Evolutionary conservation across 495 filamentous ascomycete species (phyloP).

Genomic region (Lichina pygmaea): DNA sequence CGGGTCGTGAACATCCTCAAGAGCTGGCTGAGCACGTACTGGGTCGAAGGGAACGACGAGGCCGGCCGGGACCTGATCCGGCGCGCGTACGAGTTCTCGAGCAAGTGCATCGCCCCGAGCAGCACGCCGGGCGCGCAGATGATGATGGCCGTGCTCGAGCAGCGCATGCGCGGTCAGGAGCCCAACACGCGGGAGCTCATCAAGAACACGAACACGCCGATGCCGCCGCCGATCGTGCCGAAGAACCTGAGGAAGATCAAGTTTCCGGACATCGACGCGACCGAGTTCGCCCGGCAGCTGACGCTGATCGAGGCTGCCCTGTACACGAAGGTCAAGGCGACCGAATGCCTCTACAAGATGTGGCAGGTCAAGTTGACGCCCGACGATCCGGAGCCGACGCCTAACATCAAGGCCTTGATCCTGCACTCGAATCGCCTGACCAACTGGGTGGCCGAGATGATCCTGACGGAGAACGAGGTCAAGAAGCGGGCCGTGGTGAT

Average conservation of each 20-base stretch:
- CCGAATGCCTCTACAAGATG: slow-evolving; percentile 90
- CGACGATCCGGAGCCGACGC: slow-evolving; percentile 64
- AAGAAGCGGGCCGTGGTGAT: slow-evolving; percentile 92
- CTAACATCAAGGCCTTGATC: slow-evolving; percentile 88
- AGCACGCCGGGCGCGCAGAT: slow-evolving; percentile 68
- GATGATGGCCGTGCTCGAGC: slow-evolving; percentile 62
- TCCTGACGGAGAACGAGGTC: slow-evolving; percentile 73
- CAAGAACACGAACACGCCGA: slow-evolving; percentile 49
- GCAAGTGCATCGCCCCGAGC: slow-evolving; percentile 72
- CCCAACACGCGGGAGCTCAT: slow-evolving; percentile 65
- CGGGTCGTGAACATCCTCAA: slow-evolving; percentile 92
- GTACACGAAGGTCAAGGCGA: slow-evolving; percentile 84
- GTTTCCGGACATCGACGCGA: slow-evolving; percentile 88
- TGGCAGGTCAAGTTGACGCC: slow-evolving; percentile 80
- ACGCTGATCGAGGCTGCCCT: slow-evolving; percentile 91
- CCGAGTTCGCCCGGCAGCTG: slow-evolving; percentile 84
- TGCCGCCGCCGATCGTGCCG: slow-evolving; percentile 72
- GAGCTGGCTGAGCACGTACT: slow-evolving; percentile 92
- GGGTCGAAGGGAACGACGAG: slow-evolving; percentile 85
- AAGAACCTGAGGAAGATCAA: slow-evolving; percentile 99
- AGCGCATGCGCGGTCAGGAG: slow-evolving; percentile 66
- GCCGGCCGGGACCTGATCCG: slow-evolving; percentile 61
- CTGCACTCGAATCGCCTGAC: slow-evolving; percentile 94
- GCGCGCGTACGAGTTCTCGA: slow-evolving; percentile 71
- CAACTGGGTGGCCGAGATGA: slow-evolving; percentile 99